Percentiles rank a stretch among this genome's conserved stretches.
Evolutionary conservation across 176 grass and related monocot genomes (phyloP).

Genomic region (Alopecurus myosuroides): DNA sequence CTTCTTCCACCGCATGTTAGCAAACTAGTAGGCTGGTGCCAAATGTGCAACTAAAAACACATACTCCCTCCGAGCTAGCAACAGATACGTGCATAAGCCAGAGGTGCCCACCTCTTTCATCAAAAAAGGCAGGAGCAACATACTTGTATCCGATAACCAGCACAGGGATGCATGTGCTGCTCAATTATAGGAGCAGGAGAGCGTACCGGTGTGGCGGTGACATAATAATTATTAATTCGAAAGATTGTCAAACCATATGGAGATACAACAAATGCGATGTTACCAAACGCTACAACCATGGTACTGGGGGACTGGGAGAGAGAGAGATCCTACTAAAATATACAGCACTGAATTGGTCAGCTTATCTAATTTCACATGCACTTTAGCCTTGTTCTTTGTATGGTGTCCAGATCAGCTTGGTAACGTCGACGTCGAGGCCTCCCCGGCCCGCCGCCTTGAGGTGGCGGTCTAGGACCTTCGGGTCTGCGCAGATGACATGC

Average conservation of each 20-base stretch:
- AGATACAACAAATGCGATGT: constrained; percentile 1
- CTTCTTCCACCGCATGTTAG: too few species aligned
- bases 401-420: constrained; percentile 98
- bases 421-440: constrained; percentile 81
- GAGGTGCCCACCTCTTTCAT: neutral
- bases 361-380: constrained; percentile 7
- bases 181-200: neutral
- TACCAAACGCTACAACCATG: constrained; percentile 12
- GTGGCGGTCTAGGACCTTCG: constrained; percentile 88
- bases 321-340: constrained; percentile 16
- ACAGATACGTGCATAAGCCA: neutral
- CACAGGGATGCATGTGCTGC: neutral
- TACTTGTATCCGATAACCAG: neutral
- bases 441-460: constrained; percentile 88
- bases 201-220: neutral
- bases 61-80: too few species aligned
- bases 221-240: neutral
- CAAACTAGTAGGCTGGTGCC: neutral
- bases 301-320: neutral
- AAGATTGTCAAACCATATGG: neutral
- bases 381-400: constrained; percentile 92
- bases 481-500: constrained; percentile 93
- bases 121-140: neutral
- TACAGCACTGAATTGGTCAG: constrained; percentile 38
- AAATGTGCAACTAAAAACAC: neutral